Conservation (phyloP, 2,329 filamentous ascomycete genomes). For the Fusarium humuli region DNA sequence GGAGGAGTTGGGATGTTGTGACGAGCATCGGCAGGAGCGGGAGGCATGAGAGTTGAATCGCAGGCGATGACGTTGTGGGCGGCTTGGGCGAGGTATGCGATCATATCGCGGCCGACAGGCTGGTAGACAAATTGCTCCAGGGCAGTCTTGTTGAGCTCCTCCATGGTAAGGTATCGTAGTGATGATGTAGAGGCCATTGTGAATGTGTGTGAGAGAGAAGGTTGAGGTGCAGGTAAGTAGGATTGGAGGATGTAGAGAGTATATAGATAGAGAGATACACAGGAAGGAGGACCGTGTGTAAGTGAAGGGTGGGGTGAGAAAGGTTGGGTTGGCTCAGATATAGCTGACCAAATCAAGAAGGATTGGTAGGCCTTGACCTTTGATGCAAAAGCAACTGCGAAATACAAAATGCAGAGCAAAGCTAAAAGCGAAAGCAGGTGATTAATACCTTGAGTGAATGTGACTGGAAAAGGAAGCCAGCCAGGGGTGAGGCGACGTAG, state of each 20-base stretch:
- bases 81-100: slow-evolving; percentile 78
- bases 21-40: slow-evolving; percentile 51
- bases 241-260: slow-evolving; percentile 17
- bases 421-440: slow-evolving; percentile 27
- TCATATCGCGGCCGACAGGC: slow-evolving; percentile 81
- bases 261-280: slow-evolving; percentile 28
- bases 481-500: slow-evolving; percentile 37
- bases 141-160: slow-evolving; percentile 76
- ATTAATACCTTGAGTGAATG: slow-evolving; percentile 33
- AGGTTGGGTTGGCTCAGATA: neutral
- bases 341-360: slow-evolving; percentile 12
- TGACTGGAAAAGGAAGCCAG: slow-evolving; percentile 36
- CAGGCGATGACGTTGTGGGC: slow-evolving; percentile 84
- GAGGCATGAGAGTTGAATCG: slow-evolving; percentile 70
- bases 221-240: slow-evolving; percentile 22
- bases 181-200: slow-evolving; percentile 52
- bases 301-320: slow-evolving; percentile 31
- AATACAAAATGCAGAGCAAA: neutral
- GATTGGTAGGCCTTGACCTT: slow-evolving; percentile 10
- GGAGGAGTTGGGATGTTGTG: slow-evolving; percentile 63
- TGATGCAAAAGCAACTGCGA: slow-evolving; percentile 18
- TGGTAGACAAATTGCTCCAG: slow-evolving; percentile 84
- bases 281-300: slow-evolving; percentile 29
- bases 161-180: slow-evolving; percentile 58
- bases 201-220: slow-evolving; percentile 19